Conservation (phyloP, 768 basidiomycete genomes). For the Lactifluus volemus region DNA sequence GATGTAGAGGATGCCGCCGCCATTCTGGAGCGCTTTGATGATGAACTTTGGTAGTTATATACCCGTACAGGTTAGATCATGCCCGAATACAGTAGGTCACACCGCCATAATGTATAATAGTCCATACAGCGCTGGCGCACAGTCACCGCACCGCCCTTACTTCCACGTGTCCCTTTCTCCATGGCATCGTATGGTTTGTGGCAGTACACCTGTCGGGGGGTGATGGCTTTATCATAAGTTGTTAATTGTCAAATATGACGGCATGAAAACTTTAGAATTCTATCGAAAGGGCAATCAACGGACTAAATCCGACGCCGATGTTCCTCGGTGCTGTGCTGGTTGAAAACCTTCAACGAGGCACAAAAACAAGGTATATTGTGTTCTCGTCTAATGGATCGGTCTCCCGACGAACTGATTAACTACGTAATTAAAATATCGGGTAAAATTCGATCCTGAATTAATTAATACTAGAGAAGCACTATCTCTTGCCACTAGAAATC, state of each 20-base stretch:
- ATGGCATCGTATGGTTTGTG: not conserved
- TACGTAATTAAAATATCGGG: not conserved
- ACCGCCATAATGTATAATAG: slow-evolving; percentile 13
- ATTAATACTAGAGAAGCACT: not conserved
- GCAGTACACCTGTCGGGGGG: not conserved
- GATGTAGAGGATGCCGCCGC: slow-evolving; percentile 83
- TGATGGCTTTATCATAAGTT: not conserved
- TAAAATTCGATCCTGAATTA: not conserved
- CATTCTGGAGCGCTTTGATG: slow-evolving; percentile 78
- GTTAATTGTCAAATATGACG: not conserved
- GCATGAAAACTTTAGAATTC: not conserved
- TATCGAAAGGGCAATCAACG: not conserved
- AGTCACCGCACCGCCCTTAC: not conserved
- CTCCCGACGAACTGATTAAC: not conserved
- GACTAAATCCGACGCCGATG: not conserved
- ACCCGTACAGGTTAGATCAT: not conserved
- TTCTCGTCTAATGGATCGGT: not conserved
- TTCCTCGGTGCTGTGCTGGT: not conserved
- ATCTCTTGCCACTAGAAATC: not conserved
- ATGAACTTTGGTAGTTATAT: slow-evolving; percentile 51
- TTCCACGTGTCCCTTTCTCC: not conserved
- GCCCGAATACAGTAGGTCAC: not conserved
- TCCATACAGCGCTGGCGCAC: slow-evolving; percentile 12
- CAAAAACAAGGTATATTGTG: not conserved
- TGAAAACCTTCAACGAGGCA: not conserved